These are phyloP conservation scores for Trichophyton simii DNA, from an alignment of 2,329 filamentous ascomycete species.

Conservation along the genomic window DNA sequence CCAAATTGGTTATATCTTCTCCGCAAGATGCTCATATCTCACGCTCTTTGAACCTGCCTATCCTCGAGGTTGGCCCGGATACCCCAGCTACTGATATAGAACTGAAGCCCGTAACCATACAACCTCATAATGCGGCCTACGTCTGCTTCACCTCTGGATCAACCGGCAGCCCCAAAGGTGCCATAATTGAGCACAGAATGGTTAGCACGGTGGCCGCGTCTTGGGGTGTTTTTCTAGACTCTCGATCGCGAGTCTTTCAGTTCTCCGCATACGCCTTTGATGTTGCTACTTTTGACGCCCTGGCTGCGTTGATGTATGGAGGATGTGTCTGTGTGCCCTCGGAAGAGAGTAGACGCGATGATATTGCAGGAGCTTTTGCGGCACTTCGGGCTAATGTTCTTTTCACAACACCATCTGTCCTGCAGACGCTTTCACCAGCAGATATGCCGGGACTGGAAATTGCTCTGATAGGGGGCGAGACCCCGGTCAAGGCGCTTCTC, in stretches of 20 bases:
- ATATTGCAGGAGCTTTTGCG: slow-evolving; percentile 39
- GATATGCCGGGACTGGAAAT: slow-evolving; percentile 25
- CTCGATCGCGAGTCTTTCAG: slow-evolving; percentile 20
- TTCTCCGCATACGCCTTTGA: slow-evolving; percentile 19
- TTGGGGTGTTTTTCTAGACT: too few species aligned
- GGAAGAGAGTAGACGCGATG: slow-evolving; percentile 35
- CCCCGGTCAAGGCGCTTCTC: slow-evolving; percentile 15
- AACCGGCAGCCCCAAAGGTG: too few species aligned
- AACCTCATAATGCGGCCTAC: too few species aligned
- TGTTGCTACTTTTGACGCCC: neutral
- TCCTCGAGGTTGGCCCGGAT: too few species aligned
- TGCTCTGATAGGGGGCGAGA: slow-evolving; percentile 23
- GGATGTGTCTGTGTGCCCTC: slow-evolving; percentile 49
- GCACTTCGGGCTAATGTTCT: slow-evolving; percentile 41
- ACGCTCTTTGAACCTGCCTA: too few species aligned
- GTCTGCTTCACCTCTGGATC: too few species aligned
- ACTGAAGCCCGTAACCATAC: too few species aligned
- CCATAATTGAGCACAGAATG: too few species aligned
- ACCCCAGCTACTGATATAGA: too few species aligned
- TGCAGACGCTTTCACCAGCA: slow-evolving; percentile 33
- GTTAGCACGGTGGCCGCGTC: too few species aligned
- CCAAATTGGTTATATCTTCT: too few species aligned
- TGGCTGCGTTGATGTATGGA: slow-evolving; percentile 39
- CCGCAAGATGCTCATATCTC: too few species aligned
- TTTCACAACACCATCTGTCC: slow-evolving; percentile 48